phyloP scores from a whole-genome alignment of 2,329 filamentous ascomycete species.

The Ophiostoma montium region DNA sequence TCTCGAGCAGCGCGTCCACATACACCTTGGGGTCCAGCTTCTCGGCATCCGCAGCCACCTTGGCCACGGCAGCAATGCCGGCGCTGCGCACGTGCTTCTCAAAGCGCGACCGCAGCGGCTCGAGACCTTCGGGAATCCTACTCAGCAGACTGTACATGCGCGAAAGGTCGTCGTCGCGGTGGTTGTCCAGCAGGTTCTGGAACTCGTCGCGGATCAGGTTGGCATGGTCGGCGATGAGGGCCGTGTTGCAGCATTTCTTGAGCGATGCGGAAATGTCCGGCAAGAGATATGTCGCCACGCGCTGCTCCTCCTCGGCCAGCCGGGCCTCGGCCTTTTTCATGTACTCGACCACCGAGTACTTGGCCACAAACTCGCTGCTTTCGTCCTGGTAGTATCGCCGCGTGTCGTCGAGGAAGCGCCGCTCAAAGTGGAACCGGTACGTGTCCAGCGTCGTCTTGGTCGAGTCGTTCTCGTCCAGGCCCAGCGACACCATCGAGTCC shows the following conservation, averaged over 20 bases:
- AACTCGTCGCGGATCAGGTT: conserved; percentile 85
- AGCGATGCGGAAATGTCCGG: conserved; percentile 73
- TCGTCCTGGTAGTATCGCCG: conserved; percentile 78
- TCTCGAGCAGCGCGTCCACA: conserved; percentile 85
- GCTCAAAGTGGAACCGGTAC: conserved; percentile 85
- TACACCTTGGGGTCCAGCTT: conserved; percentile 93
- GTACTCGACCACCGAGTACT: conserved; percentile 96
- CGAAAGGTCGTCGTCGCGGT: conserved; percentile 88
- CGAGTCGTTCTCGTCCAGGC: conserved; percentile 82
- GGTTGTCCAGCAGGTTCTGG: conserved; percentile 81
- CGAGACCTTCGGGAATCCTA: conserved; percentile 78
- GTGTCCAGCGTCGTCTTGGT: conserved; percentile 92
- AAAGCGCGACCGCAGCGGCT: conserved; percentile 74
- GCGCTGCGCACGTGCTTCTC: conserved; percentile 88
- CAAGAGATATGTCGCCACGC: conserved; percentile 83
- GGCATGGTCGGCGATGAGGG: conserved; percentile 81
- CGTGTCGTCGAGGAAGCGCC: conserved; percentile 78
- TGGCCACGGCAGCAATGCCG: conserved; percentile 75
- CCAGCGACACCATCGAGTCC: conserved; percentile 89
- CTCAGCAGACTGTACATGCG: conserved; percentile 91
- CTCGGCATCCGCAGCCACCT: conserved; percentile 77
- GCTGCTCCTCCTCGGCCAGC: conserved; percentile 83
- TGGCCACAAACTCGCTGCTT: conserved; percentile 84
- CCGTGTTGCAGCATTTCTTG: conserved; percentile 77
- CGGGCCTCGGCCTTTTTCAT: conserved; percentile 98